Base-by-base conservation (phyloP, 2,329 filamentous ascomycete genomes). In the Fusarium oligoseptatum region DNA sequence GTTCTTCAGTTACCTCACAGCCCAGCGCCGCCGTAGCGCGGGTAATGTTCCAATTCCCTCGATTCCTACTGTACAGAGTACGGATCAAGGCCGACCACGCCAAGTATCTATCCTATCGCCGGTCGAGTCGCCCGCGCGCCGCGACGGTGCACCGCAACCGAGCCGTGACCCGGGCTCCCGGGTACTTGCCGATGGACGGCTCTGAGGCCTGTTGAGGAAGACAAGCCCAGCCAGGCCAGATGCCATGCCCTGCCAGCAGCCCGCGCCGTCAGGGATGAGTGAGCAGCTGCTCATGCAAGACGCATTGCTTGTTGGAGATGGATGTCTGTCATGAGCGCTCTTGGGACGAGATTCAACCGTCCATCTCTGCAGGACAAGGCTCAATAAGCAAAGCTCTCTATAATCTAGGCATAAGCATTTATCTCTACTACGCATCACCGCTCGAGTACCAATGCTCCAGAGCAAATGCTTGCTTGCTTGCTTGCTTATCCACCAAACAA, bases 131-230 rank as follows among this genome's bases (percentile, higher is more conserved):
- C 50, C 71, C 72, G 72, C 57, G 48, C 58, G 64, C 72, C 72
- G 68, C 71, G 72, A 74, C 64, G 60, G 45, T 63, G 60, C 60
- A 63, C 60, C 60, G 68, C 65, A 74, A 61, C 72, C 72, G 68
- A 75, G 70, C 73, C 73, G 64, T 68, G 73, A 73, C 67, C 70
- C 70, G 73, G 70, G 73, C 69, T 75, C 66, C 72, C 72, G 73
- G 73, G 73, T 76, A 66, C 73, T 73, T 68, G 64, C 73, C 73
- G 72, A 73, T 60, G 61, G 61, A 66, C 37, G 64, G 69, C 43
- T 48, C 61, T 32, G 41, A 45, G 45, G 58, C 39, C 17, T 61
- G 58, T 61, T 10, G 58, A 48, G 41, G 32, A 36, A 20, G 34
- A 57, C 52, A 34, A 48, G 43, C 43, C 43, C 20, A 45, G 43